Base-by-base conservation (phyloP, 148 eudicot species). In the Talinum fruticosum region DNA sequence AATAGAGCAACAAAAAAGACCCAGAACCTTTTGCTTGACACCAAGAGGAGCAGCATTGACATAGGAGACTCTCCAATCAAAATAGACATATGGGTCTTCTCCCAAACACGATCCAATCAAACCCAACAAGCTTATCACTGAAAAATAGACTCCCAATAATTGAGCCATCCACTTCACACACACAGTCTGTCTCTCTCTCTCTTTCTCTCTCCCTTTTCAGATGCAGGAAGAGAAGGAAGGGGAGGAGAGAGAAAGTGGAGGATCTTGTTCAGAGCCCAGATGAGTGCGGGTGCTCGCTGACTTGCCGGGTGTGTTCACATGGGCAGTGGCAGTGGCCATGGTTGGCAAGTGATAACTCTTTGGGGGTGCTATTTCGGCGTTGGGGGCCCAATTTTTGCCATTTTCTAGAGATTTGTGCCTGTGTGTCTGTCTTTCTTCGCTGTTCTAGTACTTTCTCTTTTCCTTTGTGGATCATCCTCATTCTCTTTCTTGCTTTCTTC, bases 21-120 rank as follows among this genome's bases (percentile, higher is more conserved):
- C 69, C 65, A 78, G 44, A 76, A 94, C 99, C 99, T 96, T 86
- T 75, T 96, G 99, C 36, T 86, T 87, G 47, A 86, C 83, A 19
- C 99, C 99, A 72, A 96, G 99, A 59, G 97, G 97, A 16, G 94
- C 82, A 38, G 89, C 93, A 23, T 89, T 84, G 68, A 84, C 47
- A 79, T 93, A 96, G 4, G 97, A 91, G 33, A 96, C 89, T 8
- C 85, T 91, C 99, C 99, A 96, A 76, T 96, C 99, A 84, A 78
- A 91, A 82, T 33, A 93, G 10, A 91, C 87, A 85, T 83, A 96
- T 10, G 99, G 99, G 82, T 93, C 99, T 36, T 71, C 91, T 8
- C 90, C 95, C 2, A 83, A 82, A 71, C 85, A 88, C 47, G 79
- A 79, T 28, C 76, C 78, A 36, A 86, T 19, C 54, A 82, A 87